Evolutionary conservation across 768 basidiomycete genomes (phyloP).

Genomic region (Boletus rex-veris): DNA sequence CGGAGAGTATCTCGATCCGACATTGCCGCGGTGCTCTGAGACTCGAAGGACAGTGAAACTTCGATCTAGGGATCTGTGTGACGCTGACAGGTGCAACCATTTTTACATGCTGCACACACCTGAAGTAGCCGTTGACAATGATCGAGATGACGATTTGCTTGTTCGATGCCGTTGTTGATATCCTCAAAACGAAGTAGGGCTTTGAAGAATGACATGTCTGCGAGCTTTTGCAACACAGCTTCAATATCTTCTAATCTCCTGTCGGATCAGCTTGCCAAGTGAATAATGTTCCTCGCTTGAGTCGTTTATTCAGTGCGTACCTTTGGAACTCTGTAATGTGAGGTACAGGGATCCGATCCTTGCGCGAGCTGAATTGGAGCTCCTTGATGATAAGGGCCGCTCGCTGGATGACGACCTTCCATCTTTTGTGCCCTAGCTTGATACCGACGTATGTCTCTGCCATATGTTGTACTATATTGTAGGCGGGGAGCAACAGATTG

Average conservation of each 20-base stretch:
- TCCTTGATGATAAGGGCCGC: slow-evolving; percentile 1
- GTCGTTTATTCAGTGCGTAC: not conserved
- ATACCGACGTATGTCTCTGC: not conserved
- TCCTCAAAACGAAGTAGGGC: slow-evolving; percentile 1
- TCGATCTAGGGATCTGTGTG: not conserved
- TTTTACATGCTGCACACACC: not conserved
- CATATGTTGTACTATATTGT: not conserved
- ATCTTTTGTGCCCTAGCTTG: not conserved
- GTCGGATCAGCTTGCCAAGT: not conserved
- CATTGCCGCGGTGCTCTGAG: not conserved
- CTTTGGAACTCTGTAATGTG: not conserved
- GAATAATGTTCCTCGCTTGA: not conserved
- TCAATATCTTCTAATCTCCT: slow-evolving; percentile 3
- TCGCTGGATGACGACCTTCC: slow-evolving; percentile 1
- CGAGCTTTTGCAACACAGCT: not conserved
- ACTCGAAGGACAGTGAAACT: not conserved
- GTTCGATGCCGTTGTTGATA: not conserved
- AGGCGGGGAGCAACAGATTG: not conserved
- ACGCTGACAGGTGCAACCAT: not conserved
- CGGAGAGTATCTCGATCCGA: not conserved
- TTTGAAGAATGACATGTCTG: slow-evolving; percentile 5
- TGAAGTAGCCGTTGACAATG: not conserved
- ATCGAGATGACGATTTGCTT: not conserved
- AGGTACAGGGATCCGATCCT: not conserved
- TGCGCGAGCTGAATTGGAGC: not conserved